These are phyloP conservation scores for Quercus variabilis DNA, from an alignment of 306 rosid genomes.

Conservation along the genomic window DNA sequence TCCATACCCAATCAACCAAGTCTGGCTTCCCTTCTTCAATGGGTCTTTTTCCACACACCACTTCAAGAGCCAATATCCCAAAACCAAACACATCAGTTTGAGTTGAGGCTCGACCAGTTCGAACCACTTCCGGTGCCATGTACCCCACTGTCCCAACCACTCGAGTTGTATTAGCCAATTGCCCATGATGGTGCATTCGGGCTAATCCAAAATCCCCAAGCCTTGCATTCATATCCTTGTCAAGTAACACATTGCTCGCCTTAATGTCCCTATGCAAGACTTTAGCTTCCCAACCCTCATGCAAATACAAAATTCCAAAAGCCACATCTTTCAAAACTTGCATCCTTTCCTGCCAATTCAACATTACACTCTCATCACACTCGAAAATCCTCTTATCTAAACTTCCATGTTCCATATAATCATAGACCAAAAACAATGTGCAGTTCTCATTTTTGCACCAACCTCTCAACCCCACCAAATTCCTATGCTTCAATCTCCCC, in stretches of 20 bases:
- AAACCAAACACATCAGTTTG: conserved; percentile 57
- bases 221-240: conserved; percentile 63
- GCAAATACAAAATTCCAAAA: conserved; percentile 49
- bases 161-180: conserved; percentile 37
- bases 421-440: conserved; percentile 55
- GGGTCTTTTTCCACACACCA: conserved; percentile 52
- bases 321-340: conserved; percentile 56
- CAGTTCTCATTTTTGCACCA: conserved; percentile 67
- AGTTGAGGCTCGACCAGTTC: conserved; percentile 39
- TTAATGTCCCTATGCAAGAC: conserved; percentile 70
- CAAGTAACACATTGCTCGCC: conserved; percentile 62
- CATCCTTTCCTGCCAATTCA: conserved; percentile 55
- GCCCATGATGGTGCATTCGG: conserved; percentile 44
- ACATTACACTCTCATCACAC: conserved; percentile 29
- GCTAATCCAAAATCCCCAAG: conserved; percentile 67
- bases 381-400: conserved; percentile 59
- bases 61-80: conserved; percentile 59
- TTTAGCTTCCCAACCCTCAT: conserved; percentile 71
- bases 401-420: conserved; percentile 66
- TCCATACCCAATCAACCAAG: conserved; percentile 47
- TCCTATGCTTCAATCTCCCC: conserved; percentile 66
- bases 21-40: conserved; percentile 48
- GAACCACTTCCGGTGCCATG: conserved; percentile 60
- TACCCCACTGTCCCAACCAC: conserved; percentile 65
- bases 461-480: conserved; percentile 59